phyloP scores from a whole-genome alignment of 1,284 basidiomycete genomes.

The Apiotrichum brassicae region DNA sequence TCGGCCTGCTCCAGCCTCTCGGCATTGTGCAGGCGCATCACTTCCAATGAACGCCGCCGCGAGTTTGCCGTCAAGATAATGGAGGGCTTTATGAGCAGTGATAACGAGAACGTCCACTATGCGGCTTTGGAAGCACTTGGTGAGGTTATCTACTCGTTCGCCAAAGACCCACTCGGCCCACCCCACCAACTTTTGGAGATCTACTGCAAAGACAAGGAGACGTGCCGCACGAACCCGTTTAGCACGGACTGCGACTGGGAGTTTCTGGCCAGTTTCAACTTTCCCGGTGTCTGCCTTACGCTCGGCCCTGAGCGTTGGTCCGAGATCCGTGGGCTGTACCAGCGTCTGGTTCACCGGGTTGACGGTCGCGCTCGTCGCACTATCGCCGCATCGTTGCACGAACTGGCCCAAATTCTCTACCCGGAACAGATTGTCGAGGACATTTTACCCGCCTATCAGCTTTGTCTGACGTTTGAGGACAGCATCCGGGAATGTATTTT shows the following conservation, averaged over 20 bases:
- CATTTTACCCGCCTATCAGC: slow-evolving; percentile 68
- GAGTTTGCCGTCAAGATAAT: slow-evolving; percentile 61
- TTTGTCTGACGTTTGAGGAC: slow-evolving; percentile 56
- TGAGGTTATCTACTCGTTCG: slow-evolving; percentile 83
- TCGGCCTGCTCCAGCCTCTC: slow-evolving; percentile 83
- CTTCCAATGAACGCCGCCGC: slow-evolving; percentile 52
- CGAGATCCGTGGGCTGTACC: slow-evolving; percentile 66
- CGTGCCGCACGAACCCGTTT: slow-evolving; percentile 4
- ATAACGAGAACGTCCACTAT: slow-evolving; percentile 66
- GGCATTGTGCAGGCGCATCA: slow-evolving; percentile 64
- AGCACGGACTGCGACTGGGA: slow-evolving; percentile 60
- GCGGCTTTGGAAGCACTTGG: slow-evolving; percentile 85
- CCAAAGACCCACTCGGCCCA: slow-evolving; percentile 57
- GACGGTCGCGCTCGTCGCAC: slow-evolving; percentile 51
- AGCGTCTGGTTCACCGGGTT: slow-evolving; percentile 52
- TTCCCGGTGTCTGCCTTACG: slow-evolving; percentile 83
- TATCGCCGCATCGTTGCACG: slow-evolving; percentile 74
- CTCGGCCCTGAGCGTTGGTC: slow-evolving; percentile 71
- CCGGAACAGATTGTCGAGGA: slow-evolving; percentile 62
- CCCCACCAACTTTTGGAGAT: slow-evolving; percentile 73
- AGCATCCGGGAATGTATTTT: slow-evolving; percentile 59
- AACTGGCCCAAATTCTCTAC: slow-evolving; percentile 79
- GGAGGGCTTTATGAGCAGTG: slow-evolving; percentile 56
- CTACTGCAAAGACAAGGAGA: slow-evolving; percentile 59
- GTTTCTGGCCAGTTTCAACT: slow-evolving; percentile 87